Base-by-base conservation (phyloP, 257 asterid species). In the Fraxinus quadrangulata region DNA sequence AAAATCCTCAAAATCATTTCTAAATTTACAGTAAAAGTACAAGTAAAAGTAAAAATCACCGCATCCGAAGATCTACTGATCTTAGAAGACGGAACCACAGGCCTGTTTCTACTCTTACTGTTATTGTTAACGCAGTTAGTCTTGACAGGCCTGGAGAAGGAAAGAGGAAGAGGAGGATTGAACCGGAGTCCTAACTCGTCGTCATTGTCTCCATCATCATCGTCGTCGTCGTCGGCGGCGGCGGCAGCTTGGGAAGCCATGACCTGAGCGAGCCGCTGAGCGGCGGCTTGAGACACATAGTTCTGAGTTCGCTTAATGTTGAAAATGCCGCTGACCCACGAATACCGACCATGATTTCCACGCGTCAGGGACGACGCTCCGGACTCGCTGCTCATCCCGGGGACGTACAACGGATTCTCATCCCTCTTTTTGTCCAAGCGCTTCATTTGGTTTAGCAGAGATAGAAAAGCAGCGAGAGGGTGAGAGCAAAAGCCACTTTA, bases 221-320 rank as follows among this genome's bases (percentile, higher is more conserved):
- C 33, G 4, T 31, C 4, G 33, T 31, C 33, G 4, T 31, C 4
- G 33, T 84, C 86, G 63, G 87, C 79, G 71, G 79, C 83, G 63
- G 88, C 83, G 54, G 96, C 92, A 16, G 99, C 81, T 76, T 92
- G 97, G 51, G 97, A 94, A 33, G 98, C 98, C 99, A 91, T 95
- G 80, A 91, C 99, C 87, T 93, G 96, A 84, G 99, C 99, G 75
- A 95, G 97, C 13, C 99, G 91, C 87, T 93, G 99, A 59, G 99
- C 99, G 47, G 99, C 98, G 21, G 99, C 99, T 86, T 93, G 93
- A 16, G 98, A 97, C 6, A 98, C 98, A 19, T 72, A 88, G 86
- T 95, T 92, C 94, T 91, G 98, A 79, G 90, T 93, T 71, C 99
- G 98, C 88, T 89, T 95, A 84, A 93, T 85, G 84, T 78, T 95